Percentiles rank a stretch among this genome's conserved stretches.
phyloP scores from a whole-genome alignment of 441 rosid species.

The Syzygium malaccense region DNA sequence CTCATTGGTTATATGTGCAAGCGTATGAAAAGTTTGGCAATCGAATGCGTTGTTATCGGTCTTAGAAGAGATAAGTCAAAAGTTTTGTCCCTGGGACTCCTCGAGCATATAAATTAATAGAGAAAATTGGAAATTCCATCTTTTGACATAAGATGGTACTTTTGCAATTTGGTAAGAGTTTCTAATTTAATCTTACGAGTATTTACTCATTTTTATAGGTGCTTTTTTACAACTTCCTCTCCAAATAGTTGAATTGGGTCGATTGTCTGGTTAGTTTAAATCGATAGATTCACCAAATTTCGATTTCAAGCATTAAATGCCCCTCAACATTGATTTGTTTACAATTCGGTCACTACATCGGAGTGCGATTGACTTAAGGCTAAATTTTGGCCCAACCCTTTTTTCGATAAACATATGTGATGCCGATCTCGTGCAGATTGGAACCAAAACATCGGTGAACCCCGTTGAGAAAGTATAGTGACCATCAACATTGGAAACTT shows the following conservation, averaged over 20 bases:
- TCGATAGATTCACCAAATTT: not conserved
- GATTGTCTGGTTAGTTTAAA: too few species aligned
- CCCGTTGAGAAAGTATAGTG: not conserved
- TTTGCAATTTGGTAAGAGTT: not conserved
- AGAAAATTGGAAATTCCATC: not conserved
- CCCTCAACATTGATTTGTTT: not conserved
- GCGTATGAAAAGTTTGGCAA: not conserved
- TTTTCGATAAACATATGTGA: not conserved
- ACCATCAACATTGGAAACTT: not conserved
- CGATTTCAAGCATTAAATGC: not conserved
- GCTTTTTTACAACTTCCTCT: not conserved
- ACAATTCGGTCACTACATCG: not conserved
- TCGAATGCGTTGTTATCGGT: not conserved
- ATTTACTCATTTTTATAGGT: not conserved
- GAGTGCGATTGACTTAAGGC: not conserved
- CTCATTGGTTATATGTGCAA: not conserved
- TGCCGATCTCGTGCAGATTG: not conserved
- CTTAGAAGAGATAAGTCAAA: not conserved
- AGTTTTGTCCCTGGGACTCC: not conserved
- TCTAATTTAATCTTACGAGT: not conserved
- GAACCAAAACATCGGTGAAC: not conserved
- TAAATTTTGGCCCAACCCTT: not conserved
- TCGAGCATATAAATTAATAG: not conserved
- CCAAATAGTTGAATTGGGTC: not conserved
- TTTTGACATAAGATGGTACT: not conserved